Conservation (phyloP, 352 stramenopile species). For the Globisporangium canariense region DNA sequence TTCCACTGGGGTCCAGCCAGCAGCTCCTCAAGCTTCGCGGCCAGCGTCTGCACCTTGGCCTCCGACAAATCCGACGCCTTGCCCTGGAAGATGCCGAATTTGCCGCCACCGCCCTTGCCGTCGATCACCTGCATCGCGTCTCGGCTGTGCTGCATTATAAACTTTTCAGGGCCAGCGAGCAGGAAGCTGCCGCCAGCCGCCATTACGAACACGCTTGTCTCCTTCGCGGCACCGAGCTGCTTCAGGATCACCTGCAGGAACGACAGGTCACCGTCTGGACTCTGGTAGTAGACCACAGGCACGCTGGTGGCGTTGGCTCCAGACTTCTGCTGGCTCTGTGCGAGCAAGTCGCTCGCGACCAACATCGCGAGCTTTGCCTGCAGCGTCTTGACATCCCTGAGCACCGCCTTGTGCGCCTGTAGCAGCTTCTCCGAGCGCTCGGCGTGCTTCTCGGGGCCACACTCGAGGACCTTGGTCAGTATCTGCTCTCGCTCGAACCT, state of each 20-base stretch:
- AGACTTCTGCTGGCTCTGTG: background rate
- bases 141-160: conserved; percentile 51
- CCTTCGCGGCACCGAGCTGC: conserved; percentile 3
- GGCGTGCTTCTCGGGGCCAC: background rate
- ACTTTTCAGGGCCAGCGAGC: conserved; percentile 49
- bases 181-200: conserved; percentile 29
- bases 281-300: background rate
- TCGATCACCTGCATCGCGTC: conserved; percentile 54
- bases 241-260: conserved; percentile 5
- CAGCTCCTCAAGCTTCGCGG: conserved; percentile 40
- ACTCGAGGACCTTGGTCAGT: conserved; percentile 1
- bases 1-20: background rate
- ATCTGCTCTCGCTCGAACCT: conserved; percentile 1
- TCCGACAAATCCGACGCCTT: conserved; percentile 49
- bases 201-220: background rate
- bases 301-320: background rate
- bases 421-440: background rate
- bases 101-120: conserved; percentile 70
- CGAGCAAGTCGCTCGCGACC: background rate
- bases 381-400: conserved; percentile 6
- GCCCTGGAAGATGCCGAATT: conserved; percentile 75
- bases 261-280: background rate
- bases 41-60: conserved; percentile 35
- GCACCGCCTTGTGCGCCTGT: background rate
- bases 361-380: background rate